Base-by-base conservation (phyloP, 768 basidiomycete species). In the Collybia sp. region DNA sequence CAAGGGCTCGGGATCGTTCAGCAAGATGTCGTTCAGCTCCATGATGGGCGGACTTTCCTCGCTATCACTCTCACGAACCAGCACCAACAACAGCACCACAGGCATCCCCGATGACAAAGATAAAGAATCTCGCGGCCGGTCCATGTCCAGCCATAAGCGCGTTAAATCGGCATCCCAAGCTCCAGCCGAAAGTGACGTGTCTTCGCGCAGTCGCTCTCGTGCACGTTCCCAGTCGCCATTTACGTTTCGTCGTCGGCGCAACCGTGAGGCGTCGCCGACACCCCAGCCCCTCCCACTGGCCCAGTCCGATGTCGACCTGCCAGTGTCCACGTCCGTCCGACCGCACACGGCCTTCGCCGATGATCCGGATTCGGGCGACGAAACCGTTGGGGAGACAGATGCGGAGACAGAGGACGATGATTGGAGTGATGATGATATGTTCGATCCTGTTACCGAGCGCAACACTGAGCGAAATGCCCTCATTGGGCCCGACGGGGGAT, bases 381-480 rank as follows among this genome's bases (percentile, higher is more conserved):
- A 85, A 56, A 68, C 65, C 0, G 68, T 64, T 5, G 69, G 62
- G 8, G 71, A 75, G 34, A 70, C 68, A 1, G 78, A 82, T 42
- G 75, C 73, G 3, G 82, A 81, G 35, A 76, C 75, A 5, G 80
- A 80, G 37, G 76, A 79, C 13, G 77, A 77, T 12, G 76, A 76
- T 8, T 81, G 77, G 65, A 77, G 76, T 48, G 79, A 80, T 34
- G 79, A 78, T 19, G 75, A 77, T 49, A 64, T 66, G 13, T 85
- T 93, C 50, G 90, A 95, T 64, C 76, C 81, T 32, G 71, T 88
- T 53, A 97, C 93, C 0, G 86, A 88, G 61, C 75, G 80, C 54
- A 97, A 97, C 63, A 95, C 93, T 1, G 88, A 91, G 62, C 82
- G 75, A 53, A 94, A 94, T 57, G 78, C 87, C 1, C 70, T 83